Conservation (phyloP, 2,329 filamentous ascomycete genomes). For the Neospermospora avenae region DNA sequence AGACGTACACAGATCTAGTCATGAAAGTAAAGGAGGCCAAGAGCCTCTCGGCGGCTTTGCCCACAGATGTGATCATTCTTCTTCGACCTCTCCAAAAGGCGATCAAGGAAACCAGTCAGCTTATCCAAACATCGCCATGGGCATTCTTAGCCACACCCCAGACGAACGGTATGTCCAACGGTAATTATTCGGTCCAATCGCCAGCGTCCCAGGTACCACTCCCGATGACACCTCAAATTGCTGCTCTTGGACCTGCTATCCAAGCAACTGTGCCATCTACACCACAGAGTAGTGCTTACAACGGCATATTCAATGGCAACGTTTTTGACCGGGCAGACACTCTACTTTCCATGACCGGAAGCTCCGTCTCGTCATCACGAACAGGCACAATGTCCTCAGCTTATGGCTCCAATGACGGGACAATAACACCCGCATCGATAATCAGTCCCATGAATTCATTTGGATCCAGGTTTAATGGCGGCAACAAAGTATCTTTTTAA, state of each 20-base stretch:
- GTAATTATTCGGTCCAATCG: conserved; percentile 29
- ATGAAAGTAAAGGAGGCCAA: conserved; percentile 54
- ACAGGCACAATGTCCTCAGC: conserved; percentile 34
- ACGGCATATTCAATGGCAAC: conserved; percentile 32
- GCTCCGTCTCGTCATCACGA: conserved; percentile 28
- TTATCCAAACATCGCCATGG: conserved; percentile 67
- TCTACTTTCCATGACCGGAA: conserved; percentile 28
- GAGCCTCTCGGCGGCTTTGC: conserved; percentile 46
- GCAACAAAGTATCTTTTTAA: conserved; percentile 31
- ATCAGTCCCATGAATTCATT: conserved; percentile 30
- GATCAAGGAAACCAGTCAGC: conserved; percentile 74
- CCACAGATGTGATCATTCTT: conserved; percentile 66
- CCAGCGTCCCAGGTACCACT: conserved; percentile 53
- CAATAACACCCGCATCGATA: conserved; percentile 29
- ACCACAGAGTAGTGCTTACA: conserved; percentile 39
- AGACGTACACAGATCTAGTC: conserved; percentile 67
- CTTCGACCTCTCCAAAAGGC: conserved; percentile 79
- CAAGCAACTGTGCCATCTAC: conserved; percentile 83
- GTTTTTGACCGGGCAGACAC: conserved; percentile 35
- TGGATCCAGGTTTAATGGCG: conserved; percentile 28
- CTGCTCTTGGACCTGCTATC: conserved; percentile 82
- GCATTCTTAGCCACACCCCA: conserved; percentile 44
- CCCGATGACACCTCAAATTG: conserved; percentile 85
- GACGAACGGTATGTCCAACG: conserved; percentile 24
- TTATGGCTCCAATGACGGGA: conserved; percentile 28